Evolutionary conservation across 2,329 filamentous ascomycete species (phyloP).

Genomic region (Geosmithia putterillii): DNA sequence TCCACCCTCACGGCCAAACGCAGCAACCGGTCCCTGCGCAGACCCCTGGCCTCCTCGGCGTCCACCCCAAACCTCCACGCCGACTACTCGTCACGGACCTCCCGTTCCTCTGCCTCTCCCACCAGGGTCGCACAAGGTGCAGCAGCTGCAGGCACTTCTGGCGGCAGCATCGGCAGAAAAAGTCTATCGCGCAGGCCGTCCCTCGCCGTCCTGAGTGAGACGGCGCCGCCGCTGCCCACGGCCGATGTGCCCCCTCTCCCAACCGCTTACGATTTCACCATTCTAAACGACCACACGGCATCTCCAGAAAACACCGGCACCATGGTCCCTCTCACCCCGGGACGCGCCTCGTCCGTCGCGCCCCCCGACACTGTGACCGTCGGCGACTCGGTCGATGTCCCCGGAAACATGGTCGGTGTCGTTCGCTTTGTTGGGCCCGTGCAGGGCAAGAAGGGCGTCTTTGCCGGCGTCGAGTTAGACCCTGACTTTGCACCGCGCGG

Average conservation of each 20-base stretch:
- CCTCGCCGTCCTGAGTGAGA: conserved; percentile 53
- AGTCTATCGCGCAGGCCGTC: conserved; percentile 54
- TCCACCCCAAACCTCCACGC: conserved; percentile 48
- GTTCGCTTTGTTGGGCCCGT: conserved; percentile 84
- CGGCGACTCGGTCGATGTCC: conserved; percentile 81
- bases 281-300: neutral
- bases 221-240: neutral
- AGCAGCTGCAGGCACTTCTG: conserved; percentile 4
- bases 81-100: conserved; percentile 36
- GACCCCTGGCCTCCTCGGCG: conserved; percentile 28
- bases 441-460: conserved; percentile 77
- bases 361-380: conserved; percentile 47
- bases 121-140: neutral
- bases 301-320: conserved; percentile 12
- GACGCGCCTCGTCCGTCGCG: conserved; percentile 25
- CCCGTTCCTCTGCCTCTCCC: conserved; percentile 6
- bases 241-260: conserved; percentile 33
- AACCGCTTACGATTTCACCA: neutral
- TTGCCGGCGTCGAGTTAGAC: conserved; percentile 84
- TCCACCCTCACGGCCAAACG: conserved; percentile 6
- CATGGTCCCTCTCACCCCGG: conserved; percentile 44
- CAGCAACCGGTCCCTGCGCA: conserved; percentile 24
- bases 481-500: conserved; percentile 69
- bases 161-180: conserved; percentile 6
- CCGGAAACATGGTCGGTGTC: conserved; percentile 81